Conservation (phyloP, 1,284 basidiomycete genomes). For the Cryptococcus sp. region DNA sequence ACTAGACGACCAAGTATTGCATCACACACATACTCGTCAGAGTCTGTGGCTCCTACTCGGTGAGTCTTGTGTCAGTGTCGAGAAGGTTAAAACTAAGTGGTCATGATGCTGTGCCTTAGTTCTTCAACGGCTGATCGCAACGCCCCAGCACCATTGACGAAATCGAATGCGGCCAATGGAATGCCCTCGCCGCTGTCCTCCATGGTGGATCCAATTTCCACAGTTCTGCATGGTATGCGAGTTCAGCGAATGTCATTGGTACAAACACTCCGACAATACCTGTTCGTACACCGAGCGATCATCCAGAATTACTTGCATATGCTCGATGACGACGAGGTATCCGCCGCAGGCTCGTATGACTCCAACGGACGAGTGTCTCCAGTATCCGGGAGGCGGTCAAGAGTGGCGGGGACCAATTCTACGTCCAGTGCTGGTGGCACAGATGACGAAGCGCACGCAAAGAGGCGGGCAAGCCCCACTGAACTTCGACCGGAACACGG, state of each 20-base stretch:
- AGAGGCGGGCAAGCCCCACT: constrained; percentile 46
- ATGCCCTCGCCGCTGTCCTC: constrained; percentile 62
- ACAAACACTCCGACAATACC: constrained; percentile 83
- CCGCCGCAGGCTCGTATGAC: neutral
- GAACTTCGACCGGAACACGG: constrained; percentile 36
- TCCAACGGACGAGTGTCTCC: neutral
- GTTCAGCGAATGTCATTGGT: constrained; percentile 89
- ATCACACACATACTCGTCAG: constrained; percentile 17
- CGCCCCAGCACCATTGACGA: constrained; percentile 22
- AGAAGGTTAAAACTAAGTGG: no score
- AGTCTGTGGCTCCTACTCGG: neutral
- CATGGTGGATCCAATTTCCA: constrained; percentile 70
- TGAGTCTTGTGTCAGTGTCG: no score
- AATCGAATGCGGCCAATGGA: constrained; percentile 42
- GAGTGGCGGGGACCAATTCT: neutral
- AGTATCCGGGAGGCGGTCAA: neutral
- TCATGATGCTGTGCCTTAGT: no score
- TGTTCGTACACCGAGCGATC: constrained; percentile 83
- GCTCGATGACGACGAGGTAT: constrained; percentile 63
- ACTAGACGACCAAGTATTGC: constrained; percentile 25
- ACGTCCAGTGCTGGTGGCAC: constrained; percentile 17
- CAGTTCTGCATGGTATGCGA: constrained; percentile 81
- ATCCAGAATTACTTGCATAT: constrained; percentile 77
- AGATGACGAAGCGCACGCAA: constrained; percentile 44
- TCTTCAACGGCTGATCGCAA: no score